Evolutionary conservation across 2,329 filamentous ascomycete genomes (phyloP).

Genomic region (Ophiostoma australiae): DNA sequence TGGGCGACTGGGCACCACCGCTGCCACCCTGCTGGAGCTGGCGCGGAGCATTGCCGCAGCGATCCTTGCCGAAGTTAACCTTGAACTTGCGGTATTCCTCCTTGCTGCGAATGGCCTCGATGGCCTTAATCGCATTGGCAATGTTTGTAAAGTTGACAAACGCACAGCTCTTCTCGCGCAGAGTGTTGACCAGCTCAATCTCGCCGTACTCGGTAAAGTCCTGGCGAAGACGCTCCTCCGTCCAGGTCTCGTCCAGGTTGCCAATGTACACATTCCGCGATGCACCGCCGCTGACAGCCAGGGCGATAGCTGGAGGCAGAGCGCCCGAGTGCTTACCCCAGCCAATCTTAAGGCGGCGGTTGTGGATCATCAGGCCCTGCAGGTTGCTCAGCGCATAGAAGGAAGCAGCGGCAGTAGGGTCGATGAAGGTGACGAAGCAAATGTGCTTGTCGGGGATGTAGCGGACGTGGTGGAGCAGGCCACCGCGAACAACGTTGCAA

Average conservation of each 20-base stretch:
- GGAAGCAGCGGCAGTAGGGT: slow-evolving; percentile 92
- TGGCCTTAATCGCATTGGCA: slow-evolving; percentile 98
- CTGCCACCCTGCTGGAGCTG: slow-evolving; percentile 55
- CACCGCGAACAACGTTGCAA: slow-evolving; percentile 95
- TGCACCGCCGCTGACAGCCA: slow-evolving; percentile 92
- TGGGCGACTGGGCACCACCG: slow-evolving; percentile 55
- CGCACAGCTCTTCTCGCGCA: slow-evolving; percentile 97
- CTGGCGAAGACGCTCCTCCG: slow-evolving; percentile 87
- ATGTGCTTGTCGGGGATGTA: slow-evolving; percentile 99
- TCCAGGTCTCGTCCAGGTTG: slow-evolving; percentile 96
- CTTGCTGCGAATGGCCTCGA: slow-evolving; percentile 88
- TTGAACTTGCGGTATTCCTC: slow-evolving; percentile 99
- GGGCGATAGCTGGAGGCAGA: slow-evolving; percentile 87
- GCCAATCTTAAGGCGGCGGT: slow-evolving; percentile 93
- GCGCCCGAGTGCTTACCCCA: slow-evolving; percentile 99
- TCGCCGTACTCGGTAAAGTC: slow-evolving; percentile 97
- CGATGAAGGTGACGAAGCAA: slow-evolving; percentile 99
- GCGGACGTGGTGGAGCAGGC: slow-evolving; percentile 92
- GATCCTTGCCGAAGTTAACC: slow-evolving; percentile 98
- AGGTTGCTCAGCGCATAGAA: slow-evolving; percentile 98
- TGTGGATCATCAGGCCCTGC: slow-evolving; percentile 98
- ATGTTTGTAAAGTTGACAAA: slow-evolving; percentile 99
- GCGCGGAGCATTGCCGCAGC: slow-evolving; percentile 91
- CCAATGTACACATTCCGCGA: slow-evolving; percentile 99
- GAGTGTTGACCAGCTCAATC: slow-evolving; percentile 93